These are phyloP conservation scores for Aspergillus asperescens DNA, from an alignment of 495 filamentous ascomycete genomes.

Conservation along the genomic window DNA sequence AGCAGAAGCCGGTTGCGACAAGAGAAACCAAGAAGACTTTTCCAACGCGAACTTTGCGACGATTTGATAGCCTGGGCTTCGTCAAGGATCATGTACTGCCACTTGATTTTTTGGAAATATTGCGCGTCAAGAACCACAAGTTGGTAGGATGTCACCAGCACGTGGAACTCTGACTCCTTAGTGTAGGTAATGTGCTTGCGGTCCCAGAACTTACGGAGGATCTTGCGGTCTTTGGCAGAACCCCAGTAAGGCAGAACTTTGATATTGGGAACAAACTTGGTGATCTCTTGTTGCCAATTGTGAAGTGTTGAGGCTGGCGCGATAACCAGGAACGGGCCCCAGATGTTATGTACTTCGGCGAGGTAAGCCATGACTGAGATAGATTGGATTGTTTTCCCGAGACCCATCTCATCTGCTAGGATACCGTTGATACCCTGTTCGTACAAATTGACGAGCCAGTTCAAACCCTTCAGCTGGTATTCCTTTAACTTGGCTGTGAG, in stretches of 20 bases:
- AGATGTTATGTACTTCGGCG: conserved; percentile 93
- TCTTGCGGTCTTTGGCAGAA: conserved; percentile 87
- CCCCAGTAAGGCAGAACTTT: conserved; percentile 98
- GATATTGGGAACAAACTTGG: conserved; percentile 85
- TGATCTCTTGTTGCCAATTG: conserved; percentile 99
- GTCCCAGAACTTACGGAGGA: conserved; percentile 98
- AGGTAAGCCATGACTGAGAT: conserved; percentile 99
- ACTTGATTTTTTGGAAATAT: conserved; percentile 97
- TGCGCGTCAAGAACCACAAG: conserved; percentile 91
- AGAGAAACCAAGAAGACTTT: conserved; percentile 86
- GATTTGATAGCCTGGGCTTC: conserved; percentile 99
- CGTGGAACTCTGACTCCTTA: conserved; percentile 88
- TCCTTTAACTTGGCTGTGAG: conserved; percentile 92
- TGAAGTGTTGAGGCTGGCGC: conserved; percentile 94
- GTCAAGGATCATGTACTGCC: conserved; percentile 99
- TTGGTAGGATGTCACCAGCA: conserved; percentile 95
- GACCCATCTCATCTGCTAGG: conserved; percentile 97
- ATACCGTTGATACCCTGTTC: conserved; percentile 99
- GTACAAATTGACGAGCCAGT: conserved; percentile 98
- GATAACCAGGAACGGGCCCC: conserved; percentile 96
- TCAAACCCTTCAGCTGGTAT: conserved; percentile 96
- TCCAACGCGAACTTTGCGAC: conserved; percentile 93
- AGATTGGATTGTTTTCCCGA: conserved; percentile 97
- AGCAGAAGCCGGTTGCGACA: conserved; percentile 93
- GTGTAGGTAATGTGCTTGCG: conserved; percentile 94